Base-by-base conservation (phyloP, 2,329 filamentous ascomycete species). In the Exophiala sp. region DNA sequence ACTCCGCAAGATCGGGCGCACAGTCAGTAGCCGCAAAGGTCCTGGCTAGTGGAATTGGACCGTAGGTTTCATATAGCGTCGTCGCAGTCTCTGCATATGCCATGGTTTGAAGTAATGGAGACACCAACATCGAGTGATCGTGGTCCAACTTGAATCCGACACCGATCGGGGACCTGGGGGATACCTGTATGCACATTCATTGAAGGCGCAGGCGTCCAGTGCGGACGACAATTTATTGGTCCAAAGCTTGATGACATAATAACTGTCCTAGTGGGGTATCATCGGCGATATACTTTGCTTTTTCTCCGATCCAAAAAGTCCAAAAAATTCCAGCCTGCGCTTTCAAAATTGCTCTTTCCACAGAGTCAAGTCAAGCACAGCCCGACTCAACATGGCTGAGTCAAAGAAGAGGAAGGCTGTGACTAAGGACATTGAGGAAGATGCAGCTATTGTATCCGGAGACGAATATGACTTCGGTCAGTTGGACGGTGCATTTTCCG, bases 361-460 rank as follows among this genome's bases (percentile, higher is more conserved):
- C 11, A 7, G 11, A 32, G 29, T 16, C 16, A 41, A 18, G n/a
- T 22, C 18, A 53, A 8, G 10, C 11, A 5, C n/a, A 43, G 2
- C 21, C 23, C 9, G 13, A 11, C 14, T n/a, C 16, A 24, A 3
- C 16, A 61, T 61, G 57, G 55, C 49, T 16, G 52, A 48, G 8
- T 57, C 58, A 13, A 75, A 78, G 65, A 86, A 86, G 73, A 79
- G 83, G 58, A 86, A 86, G 68, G 78, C 78, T 53, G 73, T 79
- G 16, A 76, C 73, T 19, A 72, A 73, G 24, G 78, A 80, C 59
- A 68, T 73, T 14, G 70, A 73, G 40, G 70, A 71, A 50, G 66
- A 69, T 43, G 68, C 72, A 11, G 72, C 77, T 54, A 67, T 73
- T 2, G 74, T 75, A 50, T 81, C 78, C 18, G 82, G 82, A 24